phyloP scores from a whole-genome alignment of 768 basidiomycete genomes.

The Rhizopogon vesiculosus region DNA sequence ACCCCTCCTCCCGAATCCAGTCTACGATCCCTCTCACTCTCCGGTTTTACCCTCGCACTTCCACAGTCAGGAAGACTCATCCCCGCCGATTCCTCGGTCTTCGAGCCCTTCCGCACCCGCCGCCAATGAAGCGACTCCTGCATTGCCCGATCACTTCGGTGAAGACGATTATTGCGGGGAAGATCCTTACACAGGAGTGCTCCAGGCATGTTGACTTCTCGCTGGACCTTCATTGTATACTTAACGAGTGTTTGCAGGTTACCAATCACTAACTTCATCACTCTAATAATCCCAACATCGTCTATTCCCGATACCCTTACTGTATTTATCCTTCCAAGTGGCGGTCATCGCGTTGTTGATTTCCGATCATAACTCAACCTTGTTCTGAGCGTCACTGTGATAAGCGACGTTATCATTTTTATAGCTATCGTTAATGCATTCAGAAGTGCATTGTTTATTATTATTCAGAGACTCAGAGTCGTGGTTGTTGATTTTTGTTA shows the following conservation, averaged over 20 bases:
- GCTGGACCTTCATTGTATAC: neutral
- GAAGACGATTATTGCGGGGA: neutral
- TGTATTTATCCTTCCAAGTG: neutral
- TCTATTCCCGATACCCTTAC: neutral
- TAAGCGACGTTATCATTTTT: slow-evolving; percentile 3
- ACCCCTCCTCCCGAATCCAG: slow-evolving; percentile 16
- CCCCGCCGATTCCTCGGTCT: neutral
- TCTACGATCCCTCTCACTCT: slow-evolving; percentile 18
- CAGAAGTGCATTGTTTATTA: slow-evolving; percentile 11
- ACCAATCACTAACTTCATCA: neutral
- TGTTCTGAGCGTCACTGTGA: slow-evolving; percentile 11
- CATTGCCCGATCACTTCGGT: slow-evolving; percentile 1
- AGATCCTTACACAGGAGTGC: slow-evolving; percentile 3
- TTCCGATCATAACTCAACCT: slow-evolving; percentile 1
- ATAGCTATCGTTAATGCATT: neutral
- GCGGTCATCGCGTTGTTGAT: neutral
- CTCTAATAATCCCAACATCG: neutral
- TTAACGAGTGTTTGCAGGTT: neutral
- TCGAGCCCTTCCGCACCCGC: neutral
- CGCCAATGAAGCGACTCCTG: neutral
- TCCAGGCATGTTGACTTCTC: slow-evolving; percentile 6
- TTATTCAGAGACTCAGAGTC: slow-evolving; percentile 4
- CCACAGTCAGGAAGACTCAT: slow-evolving; percentile 4
- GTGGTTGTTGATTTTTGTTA: slow-evolving; percentile 1
- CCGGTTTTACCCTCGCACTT: slow-evolving; percentile 19